Conservation (phyloP, 495 filamentous ascomycete species). For the Parachaetomium inaequale region DNA sequence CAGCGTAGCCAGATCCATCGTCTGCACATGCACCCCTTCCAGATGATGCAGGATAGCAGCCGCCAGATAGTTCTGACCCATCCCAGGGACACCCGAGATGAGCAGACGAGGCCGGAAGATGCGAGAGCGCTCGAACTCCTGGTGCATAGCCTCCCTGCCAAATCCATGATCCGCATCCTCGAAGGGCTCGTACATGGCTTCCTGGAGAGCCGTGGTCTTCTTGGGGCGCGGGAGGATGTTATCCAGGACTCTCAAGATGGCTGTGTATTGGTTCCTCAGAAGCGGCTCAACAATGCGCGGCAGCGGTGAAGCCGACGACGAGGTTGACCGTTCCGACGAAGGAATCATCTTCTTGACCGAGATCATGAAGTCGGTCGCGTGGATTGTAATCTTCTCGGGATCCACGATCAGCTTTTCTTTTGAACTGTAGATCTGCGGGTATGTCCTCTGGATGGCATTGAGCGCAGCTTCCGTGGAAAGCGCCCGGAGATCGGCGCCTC, state of each 20-base stretch:
- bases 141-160: slow-evolving; percentile 75
- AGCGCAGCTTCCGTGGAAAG: slow-evolving; percentile 96
- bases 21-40: slow-evolving; percentile 90
- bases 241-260: slow-evolving; percentile 64
- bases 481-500: slow-evolving; percentile 89
- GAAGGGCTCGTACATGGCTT: slow-evolving; percentile 88
- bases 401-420: slow-evolving; percentile 87
- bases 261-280: slow-evolving; percentile 63
- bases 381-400: slow-evolving; percentile 73
- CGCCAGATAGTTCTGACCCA: slow-evolving; percentile 92
- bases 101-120: slow-evolving; percentile 86
- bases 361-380: slow-evolving; percentile 92
- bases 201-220: slow-evolving; percentile 81
- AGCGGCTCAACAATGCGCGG: slow-evolving; percentile 77
- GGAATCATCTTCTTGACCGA: slow-evolving; percentile 94
- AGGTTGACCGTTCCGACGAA: slow-evolving; percentile 82
- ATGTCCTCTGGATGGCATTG: slow-evolving; percentile 94
- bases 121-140: slow-evolving; percentile 84
- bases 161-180: slow-evolving; percentile 73
- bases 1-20: slow-evolving; percentile 86
- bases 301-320: slow-evolving; percentile 74
- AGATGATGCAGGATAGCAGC: slow-evolving; percentile 83
- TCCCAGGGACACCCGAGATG: slow-evolving; percentile 71
- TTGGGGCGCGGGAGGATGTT: slow-evolving; percentile 79
- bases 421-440: slow-evolving; percentile 92